Percentiles rank a stretch among this genome's conserved stretches.
These are phyloP conservation scores for Lactarius trivialis DNA, from an alignment of 768 basidiomycete species.

Conservation along the genomic window DNA sequence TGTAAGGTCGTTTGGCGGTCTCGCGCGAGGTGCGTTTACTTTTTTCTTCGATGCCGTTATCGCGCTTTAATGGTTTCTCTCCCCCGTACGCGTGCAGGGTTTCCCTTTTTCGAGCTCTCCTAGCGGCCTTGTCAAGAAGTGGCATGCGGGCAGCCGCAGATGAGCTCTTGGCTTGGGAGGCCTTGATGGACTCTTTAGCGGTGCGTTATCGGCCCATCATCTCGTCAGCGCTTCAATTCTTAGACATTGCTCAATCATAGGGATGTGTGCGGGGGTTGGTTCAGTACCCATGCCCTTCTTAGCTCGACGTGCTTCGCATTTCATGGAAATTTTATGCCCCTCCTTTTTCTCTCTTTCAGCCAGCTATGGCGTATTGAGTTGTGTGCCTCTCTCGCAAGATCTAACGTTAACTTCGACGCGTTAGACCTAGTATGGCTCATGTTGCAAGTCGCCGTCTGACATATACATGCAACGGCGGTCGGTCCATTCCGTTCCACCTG, in stretches of 20 bases:
- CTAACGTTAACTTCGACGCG: constrained; percentile 6
- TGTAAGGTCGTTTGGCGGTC: constrained; percentile 36
- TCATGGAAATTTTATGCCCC: constrained; percentile 17
- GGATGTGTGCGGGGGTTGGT: constrained; percentile 18
- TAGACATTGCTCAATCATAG: not conserved
- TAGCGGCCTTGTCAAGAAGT: constrained; percentile 24
- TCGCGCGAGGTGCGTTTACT: constrained; percentile 28
- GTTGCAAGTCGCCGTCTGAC: not conserved
- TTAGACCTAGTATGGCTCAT: not conserved
- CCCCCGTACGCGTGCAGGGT: not conserved
- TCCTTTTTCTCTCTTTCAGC: not conserved
- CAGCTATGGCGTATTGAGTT: constrained; percentile 9
- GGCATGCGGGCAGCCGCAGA: constrained; percentile 25
- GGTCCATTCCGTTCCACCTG: not conserved
- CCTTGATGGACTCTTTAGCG: constrained; percentile 16
- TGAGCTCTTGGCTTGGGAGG: constrained; percentile 24
- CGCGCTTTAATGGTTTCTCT: not conserved
- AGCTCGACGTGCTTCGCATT: constrained; percentile 18
- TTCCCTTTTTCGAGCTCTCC: constrained; percentile 23
- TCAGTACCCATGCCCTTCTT: constrained; percentile 13
- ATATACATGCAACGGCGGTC: not conserved
- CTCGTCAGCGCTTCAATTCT: not conserved
- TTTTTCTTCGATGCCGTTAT: not conserved
- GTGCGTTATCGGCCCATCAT: not conserved
- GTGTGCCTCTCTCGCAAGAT: not conserved